Evolutionary conservation across 306 rosid genomes (phyloP).

Genomic region (Cicer chorassanicum): DNA sequence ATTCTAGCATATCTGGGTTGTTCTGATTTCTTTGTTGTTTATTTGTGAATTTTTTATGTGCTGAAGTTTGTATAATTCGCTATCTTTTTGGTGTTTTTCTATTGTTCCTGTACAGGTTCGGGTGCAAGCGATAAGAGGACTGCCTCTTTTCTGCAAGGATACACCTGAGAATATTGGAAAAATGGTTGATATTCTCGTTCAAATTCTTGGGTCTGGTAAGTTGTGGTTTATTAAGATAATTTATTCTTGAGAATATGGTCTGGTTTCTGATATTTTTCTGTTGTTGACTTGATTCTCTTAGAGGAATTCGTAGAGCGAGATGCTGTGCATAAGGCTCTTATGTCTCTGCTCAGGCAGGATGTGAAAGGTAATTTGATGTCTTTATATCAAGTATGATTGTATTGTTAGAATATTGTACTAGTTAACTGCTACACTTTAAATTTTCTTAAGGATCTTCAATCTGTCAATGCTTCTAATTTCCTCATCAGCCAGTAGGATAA

Average conservation of each 20-base stretch:
- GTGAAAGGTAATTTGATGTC: conserved; percentile 71
- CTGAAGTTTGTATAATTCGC: not conserved
- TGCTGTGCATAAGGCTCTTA: conserved; percentile 93
- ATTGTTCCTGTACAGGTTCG: conserved; percentile 68
- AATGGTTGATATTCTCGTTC: conserved; percentile 95
- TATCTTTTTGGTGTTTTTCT: conserved; percentile 7
- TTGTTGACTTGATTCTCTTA: conserved; percentile 44
- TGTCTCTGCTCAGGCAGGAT: conserved; percentile 96
- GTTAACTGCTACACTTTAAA: conserved; percentile 1
- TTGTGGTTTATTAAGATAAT: conserved; percentile 21
- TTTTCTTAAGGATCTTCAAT: conserved; percentile 12
- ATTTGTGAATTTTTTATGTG: not conserved
- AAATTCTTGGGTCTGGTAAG: conserved; percentile 80
- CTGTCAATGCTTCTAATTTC: conserved; percentile 17
- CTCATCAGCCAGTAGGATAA: conserved; percentile 25
- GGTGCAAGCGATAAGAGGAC: conserved; percentile 96
- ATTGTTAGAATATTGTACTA: conserved; percentile 17
- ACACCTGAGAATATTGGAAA: conserved; percentile 88
- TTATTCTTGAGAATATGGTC: not conserved
- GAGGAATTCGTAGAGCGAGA: conserved; percentile 99
- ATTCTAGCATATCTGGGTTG: not conserved
- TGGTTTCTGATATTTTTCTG: conserved; percentile 46
- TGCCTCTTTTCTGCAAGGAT: conserved; percentile 98
- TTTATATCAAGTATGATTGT: conserved; percentile 14
- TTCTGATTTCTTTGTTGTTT: conserved; percentile 1